Percentiles rank a stretch among this genome's conserved stretches.
Conservation (phyloP, 2,329 filamentous ascomycete species). For the Fusarium metavorans region DNA sequence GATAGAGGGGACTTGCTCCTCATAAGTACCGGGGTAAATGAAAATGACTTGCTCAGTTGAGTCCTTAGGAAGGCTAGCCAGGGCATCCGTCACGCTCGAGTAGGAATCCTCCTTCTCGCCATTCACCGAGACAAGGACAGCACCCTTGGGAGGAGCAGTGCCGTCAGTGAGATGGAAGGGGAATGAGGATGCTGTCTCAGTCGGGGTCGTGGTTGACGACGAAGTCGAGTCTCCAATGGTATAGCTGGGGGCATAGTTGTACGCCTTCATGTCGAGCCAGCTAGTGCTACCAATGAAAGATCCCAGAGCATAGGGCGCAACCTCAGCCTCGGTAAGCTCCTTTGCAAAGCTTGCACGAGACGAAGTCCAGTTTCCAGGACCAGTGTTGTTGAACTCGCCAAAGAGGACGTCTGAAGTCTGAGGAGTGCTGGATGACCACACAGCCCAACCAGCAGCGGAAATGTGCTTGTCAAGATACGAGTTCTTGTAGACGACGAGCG, state of each 20-base stretch:
- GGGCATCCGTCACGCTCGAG: conserved; percentile 45
- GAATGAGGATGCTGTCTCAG: conserved; percentile 18
- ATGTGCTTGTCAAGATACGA: conserved; percentile 57
- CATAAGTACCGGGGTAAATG: conserved; percentile 63
- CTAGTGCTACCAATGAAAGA: conserved; percentile 37
- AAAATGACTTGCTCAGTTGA: conserved; percentile 49
- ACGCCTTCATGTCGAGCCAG: conserved; percentile 42
- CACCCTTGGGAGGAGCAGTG: conserved; percentile 53
- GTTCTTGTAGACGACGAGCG: conserved; percentile 61
- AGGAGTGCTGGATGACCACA: conserved; percentile 69
- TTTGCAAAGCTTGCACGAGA: conserved; percentile 39
- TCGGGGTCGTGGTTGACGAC: conserved; percentile 44
- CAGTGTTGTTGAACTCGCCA: conserved; percentile 70
- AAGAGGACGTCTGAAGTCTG: conserved; percentile 66
- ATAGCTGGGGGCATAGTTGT: conserved; percentile 40
- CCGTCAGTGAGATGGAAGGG: conserved; percentile 53
- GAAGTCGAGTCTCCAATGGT: conserved; percentile 8
- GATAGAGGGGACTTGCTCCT: conserved; percentile 57
- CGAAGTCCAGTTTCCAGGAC: conserved; percentile 47
- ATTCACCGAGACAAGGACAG: conserved; percentile 55
- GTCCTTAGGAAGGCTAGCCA: conserved; percentile 43
- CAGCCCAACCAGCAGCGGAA: conserved; percentile 50
- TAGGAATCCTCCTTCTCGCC: conserved; percentile 43
- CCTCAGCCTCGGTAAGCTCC: conserved; percentile 35
- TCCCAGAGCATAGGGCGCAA: conserved; percentile 26